Evolutionary conservation across 2,329 filamentous ascomycete genomes (phyloP), one percentile per base, ranked within the genome.

Genomic region (Domatiomyces globalis): DNA sequence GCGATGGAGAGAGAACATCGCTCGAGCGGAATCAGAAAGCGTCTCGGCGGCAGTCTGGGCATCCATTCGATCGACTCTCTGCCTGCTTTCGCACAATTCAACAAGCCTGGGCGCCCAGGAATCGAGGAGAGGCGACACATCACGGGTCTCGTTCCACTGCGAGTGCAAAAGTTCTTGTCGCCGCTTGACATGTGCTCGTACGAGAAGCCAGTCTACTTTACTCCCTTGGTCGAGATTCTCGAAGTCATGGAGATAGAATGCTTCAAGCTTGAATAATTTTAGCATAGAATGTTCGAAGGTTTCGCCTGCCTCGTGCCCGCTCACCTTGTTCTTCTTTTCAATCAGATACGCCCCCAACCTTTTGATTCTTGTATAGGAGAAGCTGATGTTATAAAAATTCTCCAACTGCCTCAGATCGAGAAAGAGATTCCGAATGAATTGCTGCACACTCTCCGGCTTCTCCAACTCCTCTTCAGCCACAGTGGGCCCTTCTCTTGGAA

Each of bases 311-410:
- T 25, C 22, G 22, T 6, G 22, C 22, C 22, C 22, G 22, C 22
- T 25, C 22, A 25, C 22, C 22, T 25, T 6, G 22, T 25, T 25
- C 3, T 25, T 25, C 22, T 25, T 25, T 25, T 67, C 57, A 0
- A 60, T 50, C 53, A 71, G 71, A 58, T 70, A 79, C 10, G 60
- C 53, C 1, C 64, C 54, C 0, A 79, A 58, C 1, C 69, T 67
- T 4, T 62, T 47, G 46, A 66, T 64, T 0, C 75, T 68, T 1
- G 60, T 62, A 0, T 64, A 57, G 0, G 76, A 77, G 42, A 72
- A 67, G 0, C 63, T 62, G 53, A 78, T 69, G 48, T 70, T 72
- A 63, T 77, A 76, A 58, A 75, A 78, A 1, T 61, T 62, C 7
- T 69, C 61, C 2, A 79, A 63, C n/a, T 76, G 71, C 6, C 63